Evolutionary conservation across 495 filamentous ascomycete species (phyloP), one percentile per base, ranked within the genome.

Genomic region (Friedmanniomyces endolithicus): DNA sequence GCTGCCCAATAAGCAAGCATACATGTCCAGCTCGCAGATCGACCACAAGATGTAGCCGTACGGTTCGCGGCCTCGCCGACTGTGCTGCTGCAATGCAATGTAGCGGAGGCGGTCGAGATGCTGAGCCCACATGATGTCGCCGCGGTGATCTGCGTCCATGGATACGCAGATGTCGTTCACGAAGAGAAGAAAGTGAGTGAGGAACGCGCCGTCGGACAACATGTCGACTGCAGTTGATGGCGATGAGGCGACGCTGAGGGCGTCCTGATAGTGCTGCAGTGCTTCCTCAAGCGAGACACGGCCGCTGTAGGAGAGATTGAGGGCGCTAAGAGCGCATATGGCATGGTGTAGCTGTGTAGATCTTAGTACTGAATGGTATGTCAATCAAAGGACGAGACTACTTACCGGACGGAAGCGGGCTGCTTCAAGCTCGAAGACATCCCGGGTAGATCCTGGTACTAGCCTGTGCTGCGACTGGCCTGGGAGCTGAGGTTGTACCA

Each of bases 141-240:
- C 24, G 22, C 47, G 44, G 68, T 40, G 68, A 67, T 39, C 71
- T 64, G 14, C 68, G 72, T 4, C 71, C 70, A 35, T 23, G 11
- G 52, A 43, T 0, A 57, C 17, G 50, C 70, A 61, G 59, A 81
- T 74, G 66, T 82, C 79, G 53, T 79, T 81, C 17, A 83, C 63
- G 17, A 81, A 70, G 6, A 82, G 69, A 16, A 82, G 62, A 61
- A 81, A 81, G 58, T 83, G 78, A 0, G 77, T 76, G 2, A 83
- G 64, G 46, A 81, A 78, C 1, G 74, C 67, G 16, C 77, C 78
- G 62, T 82, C 75, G 0, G 78, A 81, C 27, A 73, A 70, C 22
- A 79, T 71, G 56, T 80, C 75, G 44, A 56, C 53, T 14, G 46
- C 41, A n/a, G 16, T 43, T 6, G 43, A 27, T 14, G 52, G 33